Percentiles rank a stretch among this genome's conserved stretches.
These are phyloP conservation scores for Lichtheimia hyalospora DNA, from an alignment of 371 early-diverging fungal genomes.

Conservation along the genomic window DNA sequence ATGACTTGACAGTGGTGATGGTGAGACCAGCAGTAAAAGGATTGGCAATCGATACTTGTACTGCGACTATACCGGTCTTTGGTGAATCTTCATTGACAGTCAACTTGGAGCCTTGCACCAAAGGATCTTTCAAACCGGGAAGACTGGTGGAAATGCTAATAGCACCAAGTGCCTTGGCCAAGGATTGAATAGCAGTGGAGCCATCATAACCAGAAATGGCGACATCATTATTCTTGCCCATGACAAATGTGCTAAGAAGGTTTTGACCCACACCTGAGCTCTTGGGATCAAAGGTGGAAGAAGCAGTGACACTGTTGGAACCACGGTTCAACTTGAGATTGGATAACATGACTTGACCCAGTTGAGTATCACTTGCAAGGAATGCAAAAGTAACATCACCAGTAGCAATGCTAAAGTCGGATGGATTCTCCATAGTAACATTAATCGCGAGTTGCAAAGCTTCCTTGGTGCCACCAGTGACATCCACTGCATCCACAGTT, in stretches of 20 bases:
- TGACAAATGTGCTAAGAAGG: constrained; percentile 52
- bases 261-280: constrained; percentile 48
- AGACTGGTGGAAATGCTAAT: constrained; percentile 48
- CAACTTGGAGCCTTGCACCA: constrained; percentile 49
- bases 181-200: constrained; percentile 50
- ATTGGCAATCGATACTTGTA: constrained; percentile 55
- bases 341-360: constrained; percentile 53
- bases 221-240: constrained; percentile 52
- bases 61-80: constrained; percentile 44
- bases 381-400: constrained; percentile 54
- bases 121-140: constrained; percentile 52
- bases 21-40: constrained; percentile 55
- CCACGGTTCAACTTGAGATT: constrained; percentile 51
- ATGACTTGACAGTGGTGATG: constrained; percentile 49
- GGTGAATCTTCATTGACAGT: constrained; percentile 46
- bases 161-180: constrained; percentile 42
- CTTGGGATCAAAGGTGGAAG: constrained; percentile 53
- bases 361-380: constrained; percentile 32
- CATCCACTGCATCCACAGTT: constrained; percentile 57
- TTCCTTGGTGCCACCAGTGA: constrained; percentile 53
- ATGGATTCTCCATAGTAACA: constrained; percentile 61
- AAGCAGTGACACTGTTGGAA: constrained; percentile 42
- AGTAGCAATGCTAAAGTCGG: constrained; percentile 54
- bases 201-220: constrained; percentile 45
- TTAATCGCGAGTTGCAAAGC: constrained; percentile 53